Base-by-base conservation (phyloP, 768 basidiomycete genomes). In the Cubamyces sp. region DNA sequence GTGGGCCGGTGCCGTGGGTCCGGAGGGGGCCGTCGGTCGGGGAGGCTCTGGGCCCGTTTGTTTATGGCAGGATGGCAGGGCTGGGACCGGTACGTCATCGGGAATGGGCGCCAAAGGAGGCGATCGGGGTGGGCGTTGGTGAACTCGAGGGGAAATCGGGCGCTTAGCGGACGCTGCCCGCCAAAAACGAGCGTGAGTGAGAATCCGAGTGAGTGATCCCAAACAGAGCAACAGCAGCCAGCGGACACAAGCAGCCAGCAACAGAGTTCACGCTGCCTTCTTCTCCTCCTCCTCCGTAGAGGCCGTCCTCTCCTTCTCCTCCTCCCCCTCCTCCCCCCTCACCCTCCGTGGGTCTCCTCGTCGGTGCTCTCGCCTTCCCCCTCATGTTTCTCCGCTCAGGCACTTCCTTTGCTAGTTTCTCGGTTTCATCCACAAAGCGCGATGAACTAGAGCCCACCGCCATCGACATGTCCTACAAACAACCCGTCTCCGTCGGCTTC, bases 381-480 rank as follows among this genome's bases (percentile, higher is more conserved):
- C 40, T 39, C 54, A 58, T 63, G 62, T 54, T 51, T 26, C 59
- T 60, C 19, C 63, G 63, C 58, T 58, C 63, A 6, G 58, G 48
- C 43, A 55, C 39, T 43, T 64, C 63, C 50, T 60, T 64, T 40
- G 58, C 63, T 15, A 57, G 58, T 45, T 64, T 50, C 58, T 56
- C 58, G 0, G 54, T 50, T 18, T 39, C 58, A 12, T 60, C 58
- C 63, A 64, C 63, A 48, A 64, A 64, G 28, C 63, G 63, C 54
- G 62, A 60, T 57, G 63, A 64, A 16, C 49, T 60, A 12, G 52
- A 58, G 0, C 48, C 58, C 49, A 56, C 58, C 23, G 28, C 37
- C 53, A 48, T 54, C 37, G 45, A 45, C 53, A 57, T 64, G 57
- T 30, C 54, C 50, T 54, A 60, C 42, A 64, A 64, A 39, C 57